These are phyloP conservation scores for Colletotrichum magnum DNA, from an alignment of 2,329 filamentous ascomycete species.

Conservation along the genomic window DNA sequence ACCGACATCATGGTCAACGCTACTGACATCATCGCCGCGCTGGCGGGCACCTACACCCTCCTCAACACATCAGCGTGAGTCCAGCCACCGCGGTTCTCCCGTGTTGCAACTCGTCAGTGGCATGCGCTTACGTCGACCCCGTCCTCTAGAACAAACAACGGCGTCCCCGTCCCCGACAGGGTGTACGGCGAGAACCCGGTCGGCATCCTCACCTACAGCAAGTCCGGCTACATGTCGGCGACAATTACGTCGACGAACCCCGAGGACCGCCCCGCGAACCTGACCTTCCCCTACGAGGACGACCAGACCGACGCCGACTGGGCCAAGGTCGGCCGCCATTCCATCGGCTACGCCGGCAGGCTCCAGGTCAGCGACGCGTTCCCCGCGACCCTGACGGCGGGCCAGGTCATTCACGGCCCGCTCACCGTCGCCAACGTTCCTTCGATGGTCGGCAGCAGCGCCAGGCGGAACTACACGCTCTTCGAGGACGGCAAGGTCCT, in stretches of 20 bases:
- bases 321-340: conserved; percentile 47
- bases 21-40: conserved; percentile 35
- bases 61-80: conserved; percentile 40
- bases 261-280: conserved; percentile 44
- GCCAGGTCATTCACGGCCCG: conserved; percentile 48
- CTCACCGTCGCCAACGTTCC: conserved; percentile 46
- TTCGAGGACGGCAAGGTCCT: conserved; percentile 33
- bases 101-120: background rate
- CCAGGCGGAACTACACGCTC: conserved; percentile 43
- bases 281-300: conserved; percentile 43
- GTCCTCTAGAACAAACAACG: conserved; percentile 25
- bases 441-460: conserved; percentile 43
- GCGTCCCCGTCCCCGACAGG: conserved; percentile 38
- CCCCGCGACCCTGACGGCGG: conserved; percentile 38
- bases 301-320: conserved; percentile 47
- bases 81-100: background rate
- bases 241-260: conserved; percentile 47
- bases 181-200: conserved; percentile 42
- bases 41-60: conserved; percentile 40
- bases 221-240: conserved; percentile 46
- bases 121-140: background rate
- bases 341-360: conserved; percentile 46
- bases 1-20: conserved; percentile 36
- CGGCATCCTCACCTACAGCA: conserved; percentile 47
- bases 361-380: conserved; percentile 44